These are phyloP conservation scores for Stipa capillata DNA, from an alignment of 176 grass and related monocot genomes.

Conservation along the genomic window DNA sequence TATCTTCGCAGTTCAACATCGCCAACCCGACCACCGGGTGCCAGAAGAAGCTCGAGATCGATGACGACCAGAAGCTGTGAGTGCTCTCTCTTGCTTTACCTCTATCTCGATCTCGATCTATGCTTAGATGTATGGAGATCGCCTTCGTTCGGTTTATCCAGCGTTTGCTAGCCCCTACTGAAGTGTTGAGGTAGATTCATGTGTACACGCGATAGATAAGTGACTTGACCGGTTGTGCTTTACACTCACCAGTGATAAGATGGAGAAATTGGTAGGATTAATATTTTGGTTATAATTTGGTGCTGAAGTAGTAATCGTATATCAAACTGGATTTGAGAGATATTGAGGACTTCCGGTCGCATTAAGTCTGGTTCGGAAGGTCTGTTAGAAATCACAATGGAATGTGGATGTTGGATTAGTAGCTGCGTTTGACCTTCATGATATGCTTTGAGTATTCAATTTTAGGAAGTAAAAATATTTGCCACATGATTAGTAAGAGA, in stretches of 20 bases:
- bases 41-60: slow-evolving; percentile 89
- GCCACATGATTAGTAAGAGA: neutral
- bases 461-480: neutral
- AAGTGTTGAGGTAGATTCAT: neutral
- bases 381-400: neutral
- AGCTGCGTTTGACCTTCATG: neutral
- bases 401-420: neutral
- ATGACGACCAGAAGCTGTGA: slow-evolving; percentile 92
- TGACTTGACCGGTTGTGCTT: neutral
- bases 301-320: neutral
- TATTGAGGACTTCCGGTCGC: neutral
- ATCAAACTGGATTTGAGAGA: neutral
- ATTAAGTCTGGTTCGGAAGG: neutral
- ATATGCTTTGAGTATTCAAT: neutral
- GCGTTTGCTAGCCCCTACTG: neutral
- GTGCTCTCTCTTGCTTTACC: neutral
- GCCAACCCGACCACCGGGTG: slow-evolving; percentile 74
- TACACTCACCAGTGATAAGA: too few relatives aligned
- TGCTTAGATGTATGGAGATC: neutral
- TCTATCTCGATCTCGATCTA: neutral
- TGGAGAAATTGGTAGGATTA: neutral
- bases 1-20: slow-evolving; percentile 60
- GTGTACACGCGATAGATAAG: neutral
- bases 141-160: neutral
- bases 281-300: neutral